Conservation (phyloP, 106 monocot genomes). For the Amphibolis antarctica region DNA sequence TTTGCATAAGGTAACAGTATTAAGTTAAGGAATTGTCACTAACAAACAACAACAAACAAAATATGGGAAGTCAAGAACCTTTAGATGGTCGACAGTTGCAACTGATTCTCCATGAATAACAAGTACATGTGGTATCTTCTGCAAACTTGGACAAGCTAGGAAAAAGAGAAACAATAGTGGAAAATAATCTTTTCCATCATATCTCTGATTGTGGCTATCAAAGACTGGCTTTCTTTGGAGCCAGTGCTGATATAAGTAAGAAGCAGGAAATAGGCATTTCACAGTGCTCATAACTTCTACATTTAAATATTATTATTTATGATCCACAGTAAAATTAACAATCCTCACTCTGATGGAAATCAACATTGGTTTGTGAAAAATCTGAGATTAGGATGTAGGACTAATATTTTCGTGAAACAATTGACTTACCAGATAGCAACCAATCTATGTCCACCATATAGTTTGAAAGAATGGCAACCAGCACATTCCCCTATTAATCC, state of each 20-base stretch:
- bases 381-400: neutral
- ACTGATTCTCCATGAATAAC: constrained; percentile 82
- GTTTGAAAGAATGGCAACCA: constrained; percentile 85
- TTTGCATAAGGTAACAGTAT: neutral
- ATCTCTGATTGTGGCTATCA: too few relatives aligned
- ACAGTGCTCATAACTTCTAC: too few relatives aligned
- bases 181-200: neutral
- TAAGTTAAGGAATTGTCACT: neutral
- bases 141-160: constrained; percentile 66
- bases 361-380: neutral
- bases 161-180: constrained; percentile 4
- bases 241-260: too few relatives aligned
- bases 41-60: neutral
- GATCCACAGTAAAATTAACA: neutral
- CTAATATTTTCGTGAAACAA: neutral
- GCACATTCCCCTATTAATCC: constrained; percentile 58
- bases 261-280: too few relatives aligned
- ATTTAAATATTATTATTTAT: neutral
- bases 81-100: constrained; percentile 37
- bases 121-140: constrained; percentile 66
- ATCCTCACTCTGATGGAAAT: neutral
- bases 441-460: constrained; percentile 99
- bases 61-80: constrained; percentile 27
- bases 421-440: constrained; percentile 68
- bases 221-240: too few relatives aligned